Evolutionary conservation across 805 yeast genomes (phyloP).

Genomic region (Nakazawaea wickerhamii): DNA sequence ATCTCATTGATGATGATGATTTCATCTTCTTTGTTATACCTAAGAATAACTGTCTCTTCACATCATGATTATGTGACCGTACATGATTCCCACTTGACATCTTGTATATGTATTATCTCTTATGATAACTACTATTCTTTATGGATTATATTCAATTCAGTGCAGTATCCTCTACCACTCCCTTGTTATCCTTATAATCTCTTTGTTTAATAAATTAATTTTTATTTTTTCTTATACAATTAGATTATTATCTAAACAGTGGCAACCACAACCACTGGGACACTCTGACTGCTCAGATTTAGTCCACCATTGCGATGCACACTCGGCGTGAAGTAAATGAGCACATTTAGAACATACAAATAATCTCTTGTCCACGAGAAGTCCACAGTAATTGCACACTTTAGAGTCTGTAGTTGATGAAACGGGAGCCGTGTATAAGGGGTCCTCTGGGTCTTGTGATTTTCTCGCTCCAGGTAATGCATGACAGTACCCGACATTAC

Average conservation of each 20-base stretch:
- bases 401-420: conserved; percentile 18
- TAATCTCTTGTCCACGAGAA: conserved; percentile 52
- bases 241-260: conserved; percentile 36
- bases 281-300: conserved; percentile 45
- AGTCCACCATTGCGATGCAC: conserved; percentile 82
- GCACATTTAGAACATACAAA: conserved; percentile 70
- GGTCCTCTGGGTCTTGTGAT: background rate
- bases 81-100: background rate
- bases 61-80: conserved; percentile 23
- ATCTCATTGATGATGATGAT: background rate
- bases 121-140: too few relatives aligned
- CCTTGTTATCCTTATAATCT: too few relatives aligned
- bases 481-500: conserved; percentile 26
- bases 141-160: too few relatives aligned
- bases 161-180: too few relatives aligned
- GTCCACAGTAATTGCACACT: conserved; percentile 63
- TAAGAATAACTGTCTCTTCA: conserved; percentile 28
- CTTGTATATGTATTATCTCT: background rate
- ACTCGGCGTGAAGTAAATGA: conserved; percentile 71
- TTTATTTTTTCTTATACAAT: background rate
- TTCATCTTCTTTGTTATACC: conserved; percentile 26
- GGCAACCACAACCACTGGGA: conserved; percentile 84
- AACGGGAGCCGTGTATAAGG: conserved; percentile 2
- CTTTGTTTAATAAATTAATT: too few relatives aligned
- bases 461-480: conserved; percentile 13